Evolutionary conservation across 148 eudicot species (phyloP).

Genomic region (Simmondsia chinensis): DNA sequence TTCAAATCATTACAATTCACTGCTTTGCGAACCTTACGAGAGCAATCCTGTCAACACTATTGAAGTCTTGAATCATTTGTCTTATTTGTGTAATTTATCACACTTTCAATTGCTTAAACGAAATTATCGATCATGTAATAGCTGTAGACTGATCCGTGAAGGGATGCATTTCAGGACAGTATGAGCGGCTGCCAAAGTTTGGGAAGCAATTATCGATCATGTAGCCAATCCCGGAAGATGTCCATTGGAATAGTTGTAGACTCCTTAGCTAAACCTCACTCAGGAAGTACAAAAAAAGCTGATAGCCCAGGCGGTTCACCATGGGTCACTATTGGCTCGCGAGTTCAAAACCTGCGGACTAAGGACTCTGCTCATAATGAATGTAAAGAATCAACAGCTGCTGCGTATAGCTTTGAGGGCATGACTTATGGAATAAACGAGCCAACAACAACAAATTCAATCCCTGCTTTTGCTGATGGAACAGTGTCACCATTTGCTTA

Average conservation of each 20-base stretch:
- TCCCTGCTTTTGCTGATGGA: slow-evolving; percentile 17
- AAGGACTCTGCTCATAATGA: slow-evolving; percentile 16
- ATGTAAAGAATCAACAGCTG: slow-evolving; percentile 14
- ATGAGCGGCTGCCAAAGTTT: slow-evolving; percentile 45
- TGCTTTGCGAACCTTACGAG: no score
- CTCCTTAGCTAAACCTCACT: slow-evolving; percentile 16
- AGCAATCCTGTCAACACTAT: no score
- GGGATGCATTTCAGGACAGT: slow-evolving; percentile 26
- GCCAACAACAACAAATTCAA: slow-evolving; percentile 7
- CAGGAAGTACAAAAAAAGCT: slow-evolving; percentile 9
- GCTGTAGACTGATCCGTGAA: no score
- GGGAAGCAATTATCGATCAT: slow-evolving; percentile 33
- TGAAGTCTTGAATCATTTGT: no score
- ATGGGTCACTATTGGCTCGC: slow-evolving; percentile 25
- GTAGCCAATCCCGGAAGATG: slow-evolving; percentile 70
- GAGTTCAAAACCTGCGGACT: slow-evolving; percentile 6
- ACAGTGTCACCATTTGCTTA: slow-evolving; percentile 15
- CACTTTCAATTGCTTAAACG: no score
- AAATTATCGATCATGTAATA: no score
- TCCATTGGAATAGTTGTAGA: slow-evolving; percentile 64
- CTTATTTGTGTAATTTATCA: background rate
- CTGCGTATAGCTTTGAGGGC: slow-evolving; percentile 8
- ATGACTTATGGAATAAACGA: slow-evolving; percentile 8
- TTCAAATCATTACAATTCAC: no score
- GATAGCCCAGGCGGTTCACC: slow-evolving; percentile 33